These are phyloP conservation scores for Prunella vulgaris DNA, from an alignment of 257 asterid species.

Conservation along the genomic window DNA sequence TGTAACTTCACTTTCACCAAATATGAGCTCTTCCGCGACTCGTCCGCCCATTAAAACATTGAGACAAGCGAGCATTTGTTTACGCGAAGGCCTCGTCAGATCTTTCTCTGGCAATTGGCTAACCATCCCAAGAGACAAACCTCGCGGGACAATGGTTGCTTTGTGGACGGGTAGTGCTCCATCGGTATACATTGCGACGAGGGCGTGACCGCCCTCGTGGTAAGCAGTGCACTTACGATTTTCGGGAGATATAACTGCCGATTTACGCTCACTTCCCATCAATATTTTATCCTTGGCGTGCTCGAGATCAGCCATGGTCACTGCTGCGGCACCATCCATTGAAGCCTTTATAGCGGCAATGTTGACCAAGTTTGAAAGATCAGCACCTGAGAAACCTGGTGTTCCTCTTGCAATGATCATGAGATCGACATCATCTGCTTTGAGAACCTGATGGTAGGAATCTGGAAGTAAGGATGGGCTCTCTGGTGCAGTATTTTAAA, in stretches of 20 bases:
- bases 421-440: slow-evolving; percentile 90
- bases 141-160: slow-evolving; percentile 90
- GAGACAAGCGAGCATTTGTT: slow-evolving; percentile 86
- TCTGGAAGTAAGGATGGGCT: not conserved
- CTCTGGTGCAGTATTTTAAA: too few relatives aligned
- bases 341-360: slow-evolving; percentile 89
- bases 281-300: slow-evolving; percentile 86
- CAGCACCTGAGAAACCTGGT: slow-evolving; percentile 96
- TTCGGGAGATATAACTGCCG: slow-evolving; percentile 83
- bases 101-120: slow-evolving; percentile 77
- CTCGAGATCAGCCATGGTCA: slow-evolving; percentile 72
- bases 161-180: slow-evolving; percentile 87
- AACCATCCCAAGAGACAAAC: slow-evolving; percentile 94
- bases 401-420: slow-evolving; percentile 84
- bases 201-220: slow-evolving; percentile 97
- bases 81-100: slow-evolving; percentile 72
- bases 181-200: slow-evolving; percentile 79
- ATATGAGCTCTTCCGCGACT: slow-evolving; percentile 88
- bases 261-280: slow-evolving; percentile 95
- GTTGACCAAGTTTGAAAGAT: slow-evolving; percentile 84
- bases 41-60: slow-evolving; percentile 86
- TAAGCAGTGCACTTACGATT: slow-evolving; percentile 71
- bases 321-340: slow-evolving; percentile 83
- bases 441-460: slow-evolving; percentile 48
- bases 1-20: slow-evolving; percentile 79